These are phyloP conservation scores for Coniochaeta sp. DNA, from an alignment of 2,329 filamentous ascomycete genomes.

Conservation along the genomic window DNA sequence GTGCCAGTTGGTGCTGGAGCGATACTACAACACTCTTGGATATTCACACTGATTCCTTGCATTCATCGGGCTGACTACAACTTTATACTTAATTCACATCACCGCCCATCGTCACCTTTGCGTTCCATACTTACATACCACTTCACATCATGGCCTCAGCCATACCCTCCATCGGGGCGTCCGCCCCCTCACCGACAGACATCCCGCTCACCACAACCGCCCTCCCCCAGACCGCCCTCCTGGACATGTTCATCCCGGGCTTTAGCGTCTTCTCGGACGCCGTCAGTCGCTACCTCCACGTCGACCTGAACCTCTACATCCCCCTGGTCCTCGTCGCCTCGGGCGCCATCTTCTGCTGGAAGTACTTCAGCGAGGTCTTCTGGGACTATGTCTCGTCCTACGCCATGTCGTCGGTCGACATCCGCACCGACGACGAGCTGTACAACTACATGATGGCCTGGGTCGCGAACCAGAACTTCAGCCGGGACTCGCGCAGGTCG, in stretches of 20 bases:
- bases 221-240: slow-evolving; percentile 36
- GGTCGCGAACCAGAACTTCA: slow-evolving; percentile 57
- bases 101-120: background rate
- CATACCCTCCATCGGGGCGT: background rate
- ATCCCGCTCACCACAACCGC: slow-evolving; percentile 12
- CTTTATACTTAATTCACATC: too few relatives aligned
- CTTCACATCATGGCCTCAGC: background rate
- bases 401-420: slow-evolving; percentile 59
- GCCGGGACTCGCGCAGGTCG: slow-evolving; percentile 52
- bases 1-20: too few relatives aligned
- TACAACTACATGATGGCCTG: slow-evolving; percentile 68
- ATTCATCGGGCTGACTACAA: too few relatives aligned
- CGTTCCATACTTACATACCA: background rate
- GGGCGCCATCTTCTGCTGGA: slow-evolving; percentile 41
- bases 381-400: slow-evolving; percentile 42
- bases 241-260: slow-evolving; percentile 61
- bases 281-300: slow-evolving; percentile 47
- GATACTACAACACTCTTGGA: too few relatives aligned
- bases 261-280: slow-evolving; percentile 51
- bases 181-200: background rate
- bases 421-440: slow-evolving; percentile 63
- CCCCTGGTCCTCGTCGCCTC: slow-evolving; percentile 46
- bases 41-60: too few relatives aligned
- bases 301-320: slow-evolving; percentile 58
- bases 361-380: slow-evolving; percentile 43